A percentile compares a stretch with the other conserved stretches of the same genome.
These are phyloP conservation scores for Terana coerulea DNA, from an alignment of 768 basidiomycete species.

Conservation along the genomic window DNA sequence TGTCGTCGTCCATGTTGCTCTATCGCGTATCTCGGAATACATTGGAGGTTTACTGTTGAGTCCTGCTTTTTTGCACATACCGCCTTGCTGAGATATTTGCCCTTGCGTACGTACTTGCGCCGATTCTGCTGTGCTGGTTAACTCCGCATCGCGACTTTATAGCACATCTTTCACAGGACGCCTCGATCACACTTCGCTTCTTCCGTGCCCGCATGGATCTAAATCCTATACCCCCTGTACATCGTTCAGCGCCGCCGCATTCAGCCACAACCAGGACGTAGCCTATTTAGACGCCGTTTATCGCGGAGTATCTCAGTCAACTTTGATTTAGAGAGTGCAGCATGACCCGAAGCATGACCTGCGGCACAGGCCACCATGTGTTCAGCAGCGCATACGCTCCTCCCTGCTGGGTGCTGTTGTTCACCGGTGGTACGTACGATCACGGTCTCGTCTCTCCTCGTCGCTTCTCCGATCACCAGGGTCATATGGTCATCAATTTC, in stretches of 20 bases:
- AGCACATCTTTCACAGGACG: too few relatives aligned
- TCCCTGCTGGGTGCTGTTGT: not conserved
- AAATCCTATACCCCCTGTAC: too few relatives aligned
- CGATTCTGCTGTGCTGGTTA: too few relatives aligned
- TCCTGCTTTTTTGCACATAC: too few relatives aligned
- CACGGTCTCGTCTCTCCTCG: not conserved
- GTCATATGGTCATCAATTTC: slow-evolving; percentile 5
- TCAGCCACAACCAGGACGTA: not conserved
- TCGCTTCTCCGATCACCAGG: not conserved
- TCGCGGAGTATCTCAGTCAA: too few relatives aligned
- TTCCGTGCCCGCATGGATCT: too few relatives aligned
- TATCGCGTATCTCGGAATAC: not conserved
- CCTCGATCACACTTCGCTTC: too few relatives aligned
- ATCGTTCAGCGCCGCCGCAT: not conserved
- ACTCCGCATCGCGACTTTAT: too few relatives aligned
- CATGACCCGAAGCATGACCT: not conserved
- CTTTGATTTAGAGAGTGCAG: not conserved
- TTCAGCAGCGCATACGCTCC: too few relatives aligned
- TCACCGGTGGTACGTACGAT: not conserved
- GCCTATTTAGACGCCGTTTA: not conserved
- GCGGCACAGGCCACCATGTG: not conserved
- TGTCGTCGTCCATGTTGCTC: not conserved
- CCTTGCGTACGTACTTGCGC: too few relatives aligned
- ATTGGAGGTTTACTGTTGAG: too few relatives aligned
- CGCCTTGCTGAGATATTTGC: too few relatives aligned